Percentiles rank a stretch among this genome's conserved stretches.
Evolutionary conservation across 75 land plant genomes (phyloP).

Genomic region (Sequoia sempervirens): DNA sequence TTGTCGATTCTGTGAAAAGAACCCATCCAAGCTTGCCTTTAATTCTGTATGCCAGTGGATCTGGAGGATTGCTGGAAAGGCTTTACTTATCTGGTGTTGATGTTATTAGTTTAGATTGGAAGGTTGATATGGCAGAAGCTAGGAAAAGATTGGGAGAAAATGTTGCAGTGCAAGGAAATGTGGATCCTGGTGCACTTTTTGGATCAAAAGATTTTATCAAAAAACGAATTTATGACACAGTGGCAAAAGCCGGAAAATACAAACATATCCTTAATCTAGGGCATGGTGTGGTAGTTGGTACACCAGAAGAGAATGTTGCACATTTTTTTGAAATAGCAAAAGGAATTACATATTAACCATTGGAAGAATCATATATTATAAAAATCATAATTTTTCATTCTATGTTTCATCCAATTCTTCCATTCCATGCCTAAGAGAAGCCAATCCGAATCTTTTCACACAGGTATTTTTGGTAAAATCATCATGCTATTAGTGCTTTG

Average conservation of each 20-base stretch:
- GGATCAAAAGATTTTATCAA: constrained; percentile 89
- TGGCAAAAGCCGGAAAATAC: constrained; percentile 78
- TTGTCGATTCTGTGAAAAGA: constrained; percentile 74
- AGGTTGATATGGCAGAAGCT: constrained; percentile 97
- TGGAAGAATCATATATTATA: not conserved
- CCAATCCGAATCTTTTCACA: not conserved
- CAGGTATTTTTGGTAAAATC: not conserved
- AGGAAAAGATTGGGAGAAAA: constrained; percentile 72
- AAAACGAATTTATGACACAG: constrained; percentile 74
- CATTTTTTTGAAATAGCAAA: constrained; percentile 94
- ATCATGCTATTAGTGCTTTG: not conserved
- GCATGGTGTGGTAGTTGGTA: constrained; percentile 92
- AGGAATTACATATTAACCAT: constrained; percentile 59
- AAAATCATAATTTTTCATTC: not conserved
- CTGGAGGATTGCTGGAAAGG: constrained; percentile 92
- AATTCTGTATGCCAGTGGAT: constrained; percentile 95
- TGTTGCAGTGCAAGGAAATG: constrained; percentile 91
- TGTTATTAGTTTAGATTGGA: constrained; percentile 95
- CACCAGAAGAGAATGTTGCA: constrained; percentile 97
- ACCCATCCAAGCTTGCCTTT: constrained; percentile 91
- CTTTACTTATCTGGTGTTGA: constrained; percentile 88
- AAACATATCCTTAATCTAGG: constrained; percentile 98
- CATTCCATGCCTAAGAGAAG: not conserved
- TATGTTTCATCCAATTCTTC: not conserved
- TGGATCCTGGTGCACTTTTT: constrained; percentile 94